Evolutionary conservation across 345 rosid genomes (phyloP).

Genomic region (Acer saccharum): DNA sequence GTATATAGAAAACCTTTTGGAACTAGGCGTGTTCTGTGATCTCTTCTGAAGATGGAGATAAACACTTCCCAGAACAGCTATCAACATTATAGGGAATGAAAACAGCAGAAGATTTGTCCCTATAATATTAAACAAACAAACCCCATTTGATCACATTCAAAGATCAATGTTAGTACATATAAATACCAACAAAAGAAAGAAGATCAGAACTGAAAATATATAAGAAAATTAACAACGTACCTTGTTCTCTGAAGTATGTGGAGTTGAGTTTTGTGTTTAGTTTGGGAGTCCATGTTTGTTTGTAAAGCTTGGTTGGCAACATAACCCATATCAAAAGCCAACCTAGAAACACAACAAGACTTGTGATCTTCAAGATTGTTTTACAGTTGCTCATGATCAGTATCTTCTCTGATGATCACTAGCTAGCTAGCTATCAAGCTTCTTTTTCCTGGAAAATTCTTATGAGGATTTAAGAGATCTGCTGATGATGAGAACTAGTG

Average conservation of each 20-base stretch:
- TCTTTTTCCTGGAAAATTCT: too few relatives aligned
- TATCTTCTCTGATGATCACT: too few relatives aligned
- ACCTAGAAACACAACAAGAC: slow-evolving; percentile 40
- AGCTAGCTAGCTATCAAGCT: too few relatives aligned
- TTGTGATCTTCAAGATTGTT: slow-evolving; percentile 22
- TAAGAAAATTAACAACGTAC: slow-evolving; percentile 19
- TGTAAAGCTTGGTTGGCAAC: slow-evolving; percentile 51
- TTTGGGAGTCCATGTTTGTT: slow-evolving; percentile 45
- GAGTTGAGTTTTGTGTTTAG: slow-evolving; percentile 43
- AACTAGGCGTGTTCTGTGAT: not conserved
- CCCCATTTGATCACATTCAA: not conserved
- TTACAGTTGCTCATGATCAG: not conserved
- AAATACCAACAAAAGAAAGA: not conserved
- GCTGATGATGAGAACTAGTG: too few relatives aligned
- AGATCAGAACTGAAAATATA: too few relatives aligned
- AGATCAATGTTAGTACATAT: not conserved
- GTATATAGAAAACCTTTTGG: slow-evolving; percentile 21
- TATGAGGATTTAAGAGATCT: too few relatives aligned
- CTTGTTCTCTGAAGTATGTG: slow-evolving; percentile 58
- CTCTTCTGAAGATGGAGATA: slow-evolving; percentile 55
- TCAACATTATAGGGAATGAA: slow-evolving; percentile 58
- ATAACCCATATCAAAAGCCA: slow-evolving; percentile 61
- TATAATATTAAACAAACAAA: slow-evolving; percentile 18
- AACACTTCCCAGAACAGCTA: slow-evolving; percentile 57
- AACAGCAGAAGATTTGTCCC: slow-evolving; percentile 65